These are phyloP conservation scores for Galerina marginata DNA, from an alignment of 768 basidiomycete species.

Conservation along the genomic window DNA sequence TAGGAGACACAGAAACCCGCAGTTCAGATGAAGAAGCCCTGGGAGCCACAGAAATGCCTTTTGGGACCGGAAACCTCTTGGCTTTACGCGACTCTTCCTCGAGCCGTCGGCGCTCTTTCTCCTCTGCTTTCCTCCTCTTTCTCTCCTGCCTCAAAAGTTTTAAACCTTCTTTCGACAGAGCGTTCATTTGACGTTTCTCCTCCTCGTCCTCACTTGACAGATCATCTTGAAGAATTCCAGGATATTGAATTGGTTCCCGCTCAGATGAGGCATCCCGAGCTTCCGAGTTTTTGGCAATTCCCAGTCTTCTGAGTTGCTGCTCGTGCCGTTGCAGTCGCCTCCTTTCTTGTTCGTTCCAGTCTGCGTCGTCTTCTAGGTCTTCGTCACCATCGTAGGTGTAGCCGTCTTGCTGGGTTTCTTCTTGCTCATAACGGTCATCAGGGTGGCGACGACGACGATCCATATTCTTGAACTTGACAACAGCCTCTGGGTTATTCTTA, in stretches of 20 bases:
- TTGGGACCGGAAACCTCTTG: conserved; percentile 27
- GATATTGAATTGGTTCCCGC: conserved; percentile 29
- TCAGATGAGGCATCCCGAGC: background rate
- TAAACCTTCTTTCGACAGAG: conserved; percentile 37
- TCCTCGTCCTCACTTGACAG: conserved; percentile 50
- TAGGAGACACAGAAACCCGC: background rate
- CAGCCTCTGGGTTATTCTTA: conserved; percentile 65
- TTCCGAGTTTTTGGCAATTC: background rate
- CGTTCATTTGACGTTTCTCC: conserved; percentile 29
- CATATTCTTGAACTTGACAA: conserved; percentile 55
- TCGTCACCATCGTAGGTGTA: conserved; percentile 16
- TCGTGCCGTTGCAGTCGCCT: conserved; percentile 8
- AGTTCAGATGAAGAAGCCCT: background rate
- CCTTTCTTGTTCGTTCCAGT: conserved; percentile 22
- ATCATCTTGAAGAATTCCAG: conserved; percentile 42
- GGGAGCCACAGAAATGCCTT: background rate
- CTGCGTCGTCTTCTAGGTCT: conserved; percentile 22
- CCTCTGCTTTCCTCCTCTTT: conserved; percentile 18
- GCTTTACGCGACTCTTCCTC: conserved; percentile 17
- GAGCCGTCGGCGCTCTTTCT: conserved; percentile 19
- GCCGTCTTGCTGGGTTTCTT: conserved; percentile 33
- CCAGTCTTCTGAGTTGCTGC: background rate
- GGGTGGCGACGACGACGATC: conserved; percentile 28
- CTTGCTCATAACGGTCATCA: conserved; percentile 35
- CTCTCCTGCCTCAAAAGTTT: conserved; percentile 30